A percentile compares a stretch with the other conserved stretches of the same genome.
Evolutionary conservation across 164 flowering plant genomes (phyloP).

Genomic region (Houttuynia cordata): DNA sequence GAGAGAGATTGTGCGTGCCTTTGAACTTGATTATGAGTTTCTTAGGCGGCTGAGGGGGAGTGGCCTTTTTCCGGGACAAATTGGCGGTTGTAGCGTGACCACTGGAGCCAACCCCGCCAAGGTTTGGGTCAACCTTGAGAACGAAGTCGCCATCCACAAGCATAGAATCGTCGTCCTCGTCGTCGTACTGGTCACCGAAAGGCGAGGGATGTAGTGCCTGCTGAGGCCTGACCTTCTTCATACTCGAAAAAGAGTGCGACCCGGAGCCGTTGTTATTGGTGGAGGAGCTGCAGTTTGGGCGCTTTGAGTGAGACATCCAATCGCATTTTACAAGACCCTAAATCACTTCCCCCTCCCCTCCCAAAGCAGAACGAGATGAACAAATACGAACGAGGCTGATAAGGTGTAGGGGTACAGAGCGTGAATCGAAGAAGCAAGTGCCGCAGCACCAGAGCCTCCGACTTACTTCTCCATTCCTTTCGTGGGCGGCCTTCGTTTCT

Average conservation of each 20-base stretch:
- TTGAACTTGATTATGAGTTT: conserved; percentile 85
- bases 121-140: conserved; percentile 7
- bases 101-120: conserved; percentile 18
- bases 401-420: no score
- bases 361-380: no score
- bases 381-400: no score
- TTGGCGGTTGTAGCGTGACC: conserved; percentile 34
- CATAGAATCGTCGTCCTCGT: conserved; percentile 33
- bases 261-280: conserved; percentile 10
- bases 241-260: conserved; percentile 19
- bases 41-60: conserved; percentile 82
- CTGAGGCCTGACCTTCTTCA: conserved; percentile 78
- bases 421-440: no score
- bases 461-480: no score
- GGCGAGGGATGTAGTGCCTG: conserved; percentile 19
- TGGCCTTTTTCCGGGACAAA: conserved; percentile 80
- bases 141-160: conserved; percentile 41
- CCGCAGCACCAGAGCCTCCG: no score
- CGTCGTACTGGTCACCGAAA: conserved; percentile 12
- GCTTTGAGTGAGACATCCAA: conserved; percentile 33
- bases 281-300: conserved; percentile 9
- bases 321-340: conserved; percentile 8
- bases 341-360: no score
- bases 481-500: no score
- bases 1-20: conserved; percentile 28